Conservation (phyloP, 352 stramenopile species). For the Pythium insidiosum region DNA sequence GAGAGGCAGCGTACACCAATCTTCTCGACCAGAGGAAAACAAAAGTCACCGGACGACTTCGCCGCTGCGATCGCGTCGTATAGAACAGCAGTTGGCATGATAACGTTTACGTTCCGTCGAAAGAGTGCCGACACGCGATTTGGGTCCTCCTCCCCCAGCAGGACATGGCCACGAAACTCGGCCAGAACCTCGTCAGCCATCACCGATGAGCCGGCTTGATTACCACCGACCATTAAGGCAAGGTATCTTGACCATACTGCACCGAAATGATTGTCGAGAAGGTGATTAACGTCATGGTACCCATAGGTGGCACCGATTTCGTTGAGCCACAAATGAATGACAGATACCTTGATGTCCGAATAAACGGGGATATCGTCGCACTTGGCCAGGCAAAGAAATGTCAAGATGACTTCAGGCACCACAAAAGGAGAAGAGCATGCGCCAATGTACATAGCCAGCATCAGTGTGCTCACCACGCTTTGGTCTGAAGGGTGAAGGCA, state of each 20-base stretch:
- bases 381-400: conserved; percentile 40
- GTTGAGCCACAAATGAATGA: conserved; percentile 22
- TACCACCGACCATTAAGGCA: not conserved
- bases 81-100: conserved; percentile 11
- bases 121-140: not conserved
- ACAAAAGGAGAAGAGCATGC: conserved; percentile 51
- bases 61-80: conserved; percentile 5
- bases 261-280: conserved; percentile 66
- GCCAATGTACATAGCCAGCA: conserved; percentile 55
- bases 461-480: conserved; percentile 13
- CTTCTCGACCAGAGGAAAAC: conserved; percentile 12
- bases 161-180: conserved; percentile 3
- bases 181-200: conserved; percentile 9
- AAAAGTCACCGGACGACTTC: not conserved
- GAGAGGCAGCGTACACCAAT: too few species aligned
- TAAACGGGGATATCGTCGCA: conserved; percentile 25
- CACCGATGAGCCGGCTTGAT: not conserved
- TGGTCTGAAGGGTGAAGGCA: not conserved
- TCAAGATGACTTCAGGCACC: conserved; percentile 38
- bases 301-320: conserved; percentile 36
- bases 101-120: conserved; percentile 10
- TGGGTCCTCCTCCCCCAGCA: not conserved
- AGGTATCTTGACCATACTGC: conserved; percentile 37
- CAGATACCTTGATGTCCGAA: not conserved
- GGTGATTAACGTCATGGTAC: conserved; percentile 26